A percentile compares a stretch with the other conserved stretches of the same genome.
Conservation (phyloP, 306 rosid genomes). For the Gastrolobium bilobum region DNA sequence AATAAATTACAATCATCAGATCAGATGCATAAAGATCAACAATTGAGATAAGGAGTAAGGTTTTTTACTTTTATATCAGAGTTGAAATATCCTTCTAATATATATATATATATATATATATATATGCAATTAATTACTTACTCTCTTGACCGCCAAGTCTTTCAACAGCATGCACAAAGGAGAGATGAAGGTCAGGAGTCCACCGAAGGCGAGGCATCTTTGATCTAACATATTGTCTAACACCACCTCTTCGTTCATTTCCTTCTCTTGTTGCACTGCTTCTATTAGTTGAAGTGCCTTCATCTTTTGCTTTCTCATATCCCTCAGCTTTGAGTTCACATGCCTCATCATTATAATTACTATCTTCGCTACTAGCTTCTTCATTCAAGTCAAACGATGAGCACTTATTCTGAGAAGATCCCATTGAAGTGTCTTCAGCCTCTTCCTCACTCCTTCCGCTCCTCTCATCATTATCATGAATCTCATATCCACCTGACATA, state of each 20-base stretch:
- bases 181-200: constrained; percentile 89
- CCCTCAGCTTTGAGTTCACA: neutral
- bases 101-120: too few relatives aligned
- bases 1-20: too few relatives aligned
- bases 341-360: constrained; percentile 5
- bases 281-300: constrained; percentile 38
- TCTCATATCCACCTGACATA: constrained; percentile 55
- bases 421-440: constrained; percentile 50
- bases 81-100: too few relatives aligned
- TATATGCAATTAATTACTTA: constrained; percentile 48
- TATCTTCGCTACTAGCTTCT: constrained; percentile 62
- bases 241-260: constrained; percentile 53
- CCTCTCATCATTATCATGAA: constrained; percentile 33
- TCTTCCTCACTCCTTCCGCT: constrained; percentile 21
- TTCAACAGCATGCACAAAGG: constrained; percentile 82
- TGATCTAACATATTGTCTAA: constrained; percentile 81
- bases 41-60: too few relatives aligned
- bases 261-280: constrained; percentile 43
- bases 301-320: constrained; percentile 37
- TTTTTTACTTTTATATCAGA: too few relatives aligned
- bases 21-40: too few relatives aligned
- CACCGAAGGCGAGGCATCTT: constrained; percentile 90
- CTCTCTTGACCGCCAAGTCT: constrained; percentile 91
- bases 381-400: constrained; percentile 73
- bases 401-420: constrained; percentile 56